phyloP scores from a whole-genome alignment of 1,139 yeast species.

The Candida sojae region DNA sequence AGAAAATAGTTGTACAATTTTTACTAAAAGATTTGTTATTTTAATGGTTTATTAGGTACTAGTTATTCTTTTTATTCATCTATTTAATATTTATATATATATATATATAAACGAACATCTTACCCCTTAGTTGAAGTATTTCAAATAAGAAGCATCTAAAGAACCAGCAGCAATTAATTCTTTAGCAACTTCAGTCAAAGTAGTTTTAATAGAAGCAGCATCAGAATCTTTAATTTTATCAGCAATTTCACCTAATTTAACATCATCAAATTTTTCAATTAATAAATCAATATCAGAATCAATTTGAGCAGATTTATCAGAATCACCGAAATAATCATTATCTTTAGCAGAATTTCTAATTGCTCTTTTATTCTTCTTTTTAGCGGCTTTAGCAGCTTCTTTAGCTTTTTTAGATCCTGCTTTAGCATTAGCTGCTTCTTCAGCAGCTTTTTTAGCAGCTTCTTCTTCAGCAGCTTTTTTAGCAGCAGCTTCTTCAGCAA shows the following conservation, averaged over 20 bases:
- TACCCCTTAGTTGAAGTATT: conserved; percentile 27
- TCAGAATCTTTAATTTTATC: conserved; percentile 55
- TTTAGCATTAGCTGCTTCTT: conserved; percentile 69
- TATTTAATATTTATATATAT: neutral
- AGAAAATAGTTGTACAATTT: too few species aligned
- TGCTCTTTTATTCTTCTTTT: conserved; percentile 97
- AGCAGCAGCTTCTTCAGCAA: conserved; percentile 82
- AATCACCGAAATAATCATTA: conserved; percentile 80
- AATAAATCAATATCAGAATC: conserved; percentile 80
- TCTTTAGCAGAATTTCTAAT: conserved; percentile 85
- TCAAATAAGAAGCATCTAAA: conserved; percentile 34
- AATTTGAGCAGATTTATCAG: conserved; percentile 61
- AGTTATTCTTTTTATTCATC: neutral
- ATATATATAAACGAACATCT: neutral
- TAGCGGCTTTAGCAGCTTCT: conserved; percentile 95
- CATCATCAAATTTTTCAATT: conserved; percentile 78
- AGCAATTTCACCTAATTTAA: conserved; percentile 71
- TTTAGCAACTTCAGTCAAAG: conserved; percentile 49
- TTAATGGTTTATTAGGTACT: too few species aligned
- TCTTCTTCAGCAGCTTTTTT: conserved; percentile 84
- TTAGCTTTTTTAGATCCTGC: conserved; percentile 82
- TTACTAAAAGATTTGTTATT: too few species aligned
- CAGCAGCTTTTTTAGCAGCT: conserved; percentile 74
- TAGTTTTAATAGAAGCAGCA: conserved; percentile 53
- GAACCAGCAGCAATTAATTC: conserved; percentile 37